Base-by-base conservation (phyloP, 495 filamentous ascomycete species). In the Xanthoparmelia taractica region DNA sequence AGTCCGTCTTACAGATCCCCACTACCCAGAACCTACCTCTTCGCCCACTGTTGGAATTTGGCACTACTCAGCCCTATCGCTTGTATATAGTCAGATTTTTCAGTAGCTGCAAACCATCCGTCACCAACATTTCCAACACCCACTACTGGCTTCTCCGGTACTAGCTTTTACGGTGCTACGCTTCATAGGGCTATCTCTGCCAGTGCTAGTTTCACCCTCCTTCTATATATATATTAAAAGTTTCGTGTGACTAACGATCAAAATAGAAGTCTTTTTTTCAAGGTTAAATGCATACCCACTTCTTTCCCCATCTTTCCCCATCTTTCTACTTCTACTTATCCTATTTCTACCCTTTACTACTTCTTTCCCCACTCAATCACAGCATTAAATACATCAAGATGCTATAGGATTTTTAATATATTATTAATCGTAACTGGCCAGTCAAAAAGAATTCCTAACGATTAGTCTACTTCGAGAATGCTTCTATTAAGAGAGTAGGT, bases 231-330 rank as follows among this genome's bases (percentile, higher is more conserved):
- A 31, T 52, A 10, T 52, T 52, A 6, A 13, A 52, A 52, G 11
- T 52, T 52, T 27, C 18, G 27, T 48, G 23, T 48, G 23, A 48
- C 10, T 15, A 23, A 27, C 12, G 40, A 11, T 52, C 13, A 48
- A 60, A 60, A 43, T 52, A 61, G 13, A 8, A 52, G 47, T 13
- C 47, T 52, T 52, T 5, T 52, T 52, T 52, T 52, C 8, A 17
- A 27, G 27, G 25, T 52, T 13, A 29, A 52, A 52, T 5, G 27
- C 27, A 52, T 52, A 27, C 47, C 27, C 27, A 52, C 47, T 52
- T 52, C 18, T 3, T 52, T 52, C 31, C 7, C 10, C 23, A 48
- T 48, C 45, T 48, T 48, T 48, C 45, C 27, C 8, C 23, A 25
- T 48, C 23, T 48, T 47, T 23, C 43, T 47, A 47, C 43, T 47